Evolutionary conservation across 306 rosid genomes (phyloP), one percentile per base, ranked within the genome.

Genomic region (Citrullus colocynthis): DNA sequence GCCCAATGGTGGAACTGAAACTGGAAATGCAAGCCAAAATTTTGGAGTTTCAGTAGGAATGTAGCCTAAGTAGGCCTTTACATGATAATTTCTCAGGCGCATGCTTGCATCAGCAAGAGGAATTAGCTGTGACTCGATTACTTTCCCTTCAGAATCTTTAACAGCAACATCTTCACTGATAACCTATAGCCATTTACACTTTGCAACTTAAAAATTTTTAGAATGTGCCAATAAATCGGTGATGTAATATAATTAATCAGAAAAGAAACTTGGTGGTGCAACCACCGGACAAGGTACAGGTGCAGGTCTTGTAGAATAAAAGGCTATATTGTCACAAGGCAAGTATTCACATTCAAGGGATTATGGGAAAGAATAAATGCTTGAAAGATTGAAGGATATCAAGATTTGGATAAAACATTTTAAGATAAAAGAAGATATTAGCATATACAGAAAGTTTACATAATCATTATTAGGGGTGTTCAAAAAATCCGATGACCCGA

Each of bases 1-100:
- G 78, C 91, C 91, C 60, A 87, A 83, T 78, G 91, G 88, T 6
- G 89, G 88, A 41, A 85, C 80, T 11, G 88, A 81, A 41, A 85
- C 91, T 49, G 84, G 51, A 83, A 87, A 85, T 39, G 84, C 88
- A 64, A 87, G 87, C 88, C 85, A 85, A 79, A 79, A 87, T 66
- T 80, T 83, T 18, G 91, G 88, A 73, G 87, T 85, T 84, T 80
- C 80, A 32, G 81, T 63, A 59, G 86, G 87, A 54, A 37, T 63
- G 28, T 30, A 80, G 63, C 88, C 87, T 36, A 85, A 78, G 77
- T 87, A 85, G 52, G 91, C 91, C 84, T 82, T 83, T 48, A 78
- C 88, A 75, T 85, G 66, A 80, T 83, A 71, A 78, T 80, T 80
- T 80, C 91, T 85, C 75, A 83, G 83, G 69, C 52, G 66, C 44